Evolutionary conservation across 768 basidiomycete species (phyloP).

Genomic region (Mycena chlorophos): DNA sequence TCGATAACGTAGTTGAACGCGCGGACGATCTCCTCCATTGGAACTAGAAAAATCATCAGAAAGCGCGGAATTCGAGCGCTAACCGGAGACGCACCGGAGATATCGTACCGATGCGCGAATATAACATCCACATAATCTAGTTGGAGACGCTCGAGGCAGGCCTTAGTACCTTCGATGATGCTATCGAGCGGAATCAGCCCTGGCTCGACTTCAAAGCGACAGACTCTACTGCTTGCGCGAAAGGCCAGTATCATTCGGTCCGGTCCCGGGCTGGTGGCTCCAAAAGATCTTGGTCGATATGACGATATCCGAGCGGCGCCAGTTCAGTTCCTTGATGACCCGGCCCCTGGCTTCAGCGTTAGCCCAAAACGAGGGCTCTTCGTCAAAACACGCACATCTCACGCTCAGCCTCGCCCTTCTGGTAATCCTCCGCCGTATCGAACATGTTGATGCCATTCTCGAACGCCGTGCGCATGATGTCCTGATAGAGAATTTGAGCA

Average conservation of each 20-base stretch:
- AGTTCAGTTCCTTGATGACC: conserved; percentile 70
- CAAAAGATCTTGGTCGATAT: conserved; percentile 82
- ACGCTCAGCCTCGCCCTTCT: conserved; percentile 63
- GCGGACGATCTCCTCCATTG: conserved; percentile 78
- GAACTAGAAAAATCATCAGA: conserved; percentile 35
- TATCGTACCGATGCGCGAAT: conserved; percentile 70
- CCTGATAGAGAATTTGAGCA: too few species aligned
- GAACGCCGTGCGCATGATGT: conserved; percentile 78
- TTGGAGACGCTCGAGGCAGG: conserved; percentile 63
- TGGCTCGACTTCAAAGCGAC: neutral
- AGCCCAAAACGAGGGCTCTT: neutral
- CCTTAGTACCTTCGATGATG: conserved; percentile 77
- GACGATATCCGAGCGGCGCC: conserved; percentile 66
- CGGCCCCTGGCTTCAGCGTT: conserved; percentile 50
- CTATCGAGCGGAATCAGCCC: conserved; percentile 30
- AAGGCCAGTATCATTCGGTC: conserved; percentile 57
- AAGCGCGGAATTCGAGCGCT: neutral
- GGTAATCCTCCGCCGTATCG: conserved; percentile 68
- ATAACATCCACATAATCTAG: conserved; percentile 75
- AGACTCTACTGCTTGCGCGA: conserved; percentile 57
- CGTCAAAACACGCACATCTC: conserved; percentile 56
- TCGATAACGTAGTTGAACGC: conserved; percentile 81
- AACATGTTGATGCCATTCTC: conserved; percentile 79
- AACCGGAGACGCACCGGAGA: conserved; percentile 39
- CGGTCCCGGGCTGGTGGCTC: conserved; percentile 50